Percentiles rank a stretch among this genome's conserved stretches.
These are phyloP conservation scores for Sideroxylon spinosum DNA, from an alignment of 179 eudicot species.

Conservation along the genomic window DNA sequence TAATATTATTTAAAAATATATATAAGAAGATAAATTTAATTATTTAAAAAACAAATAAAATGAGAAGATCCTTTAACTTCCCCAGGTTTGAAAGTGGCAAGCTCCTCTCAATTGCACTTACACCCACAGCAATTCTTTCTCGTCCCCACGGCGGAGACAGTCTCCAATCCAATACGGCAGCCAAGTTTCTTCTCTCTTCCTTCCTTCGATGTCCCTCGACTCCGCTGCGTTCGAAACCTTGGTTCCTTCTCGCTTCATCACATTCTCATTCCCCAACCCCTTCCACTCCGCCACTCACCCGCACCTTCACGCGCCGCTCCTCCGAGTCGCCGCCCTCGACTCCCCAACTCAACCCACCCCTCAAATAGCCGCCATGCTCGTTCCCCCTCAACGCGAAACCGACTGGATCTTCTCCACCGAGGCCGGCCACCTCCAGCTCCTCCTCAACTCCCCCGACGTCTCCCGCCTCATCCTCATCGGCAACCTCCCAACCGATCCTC, in stretches of 20 bases:
- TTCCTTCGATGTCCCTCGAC: slow-evolving; percentile 32
- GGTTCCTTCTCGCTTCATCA: slow-evolving; percentile 57
- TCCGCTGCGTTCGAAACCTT: slow-evolving; percentile 40
- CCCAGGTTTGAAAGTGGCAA: too few relatives aligned
- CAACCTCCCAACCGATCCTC: slow-evolving; percentile 28
- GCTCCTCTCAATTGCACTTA: too few relatives aligned
- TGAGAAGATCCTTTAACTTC: too few relatives aligned
- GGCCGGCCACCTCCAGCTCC: slow-evolving; percentile 70
- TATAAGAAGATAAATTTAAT: too few relatives aligned
- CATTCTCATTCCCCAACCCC: slow-evolving; percentile 58
- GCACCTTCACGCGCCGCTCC: slow-evolving; percentile 25
- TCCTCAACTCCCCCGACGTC: slow-evolving; percentile 33
- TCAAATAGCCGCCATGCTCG: slow-evolving; percentile 58
- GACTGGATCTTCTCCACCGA: slow-evolving; percentile 84
- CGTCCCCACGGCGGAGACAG: too few relatives aligned
- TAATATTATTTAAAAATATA: too few relatives aligned
- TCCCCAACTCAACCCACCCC: slow-evolving; percentile 46
- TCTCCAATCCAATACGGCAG: too few relatives aligned
- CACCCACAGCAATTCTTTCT: too few relatives aligned
- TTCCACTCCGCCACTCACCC: not conserved
- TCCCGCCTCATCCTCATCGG: slow-evolving; percentile 71
- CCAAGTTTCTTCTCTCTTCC: not conserved
- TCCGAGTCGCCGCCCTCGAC: slow-evolving; percentile 76
- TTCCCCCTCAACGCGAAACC: slow-evolving; percentile 59
- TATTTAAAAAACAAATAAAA: too few relatives aligned